Conservation (phyloP, 192 early-diverging fungal genomes). For the Coemansia sp. region DNA sequence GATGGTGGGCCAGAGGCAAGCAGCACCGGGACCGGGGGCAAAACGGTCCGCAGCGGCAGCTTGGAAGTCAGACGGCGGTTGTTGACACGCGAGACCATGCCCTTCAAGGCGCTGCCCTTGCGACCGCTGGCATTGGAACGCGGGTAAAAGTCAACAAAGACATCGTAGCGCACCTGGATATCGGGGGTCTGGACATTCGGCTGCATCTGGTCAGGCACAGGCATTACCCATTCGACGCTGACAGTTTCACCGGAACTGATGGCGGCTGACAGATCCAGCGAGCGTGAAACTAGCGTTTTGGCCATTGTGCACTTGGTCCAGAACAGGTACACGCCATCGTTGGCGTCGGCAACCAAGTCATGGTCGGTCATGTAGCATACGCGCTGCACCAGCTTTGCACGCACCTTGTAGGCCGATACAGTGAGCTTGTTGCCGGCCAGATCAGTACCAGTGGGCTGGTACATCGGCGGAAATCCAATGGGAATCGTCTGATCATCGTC, state of each 20-base stretch:
- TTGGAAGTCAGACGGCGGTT: background rate
- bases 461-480: background rate
- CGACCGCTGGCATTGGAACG: background rate
- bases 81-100: background rate
- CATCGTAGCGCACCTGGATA: conserved; percentile 26
- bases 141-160: conserved; percentile 21
- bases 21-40: background rate
- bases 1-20: background rate
- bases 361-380: conserved; percentile 21
- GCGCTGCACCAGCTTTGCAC: conserved; percentile 25
- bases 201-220: conserved; percentile 12
- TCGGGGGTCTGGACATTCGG: conserved; percentile 1
- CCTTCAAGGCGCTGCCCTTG: background rate
- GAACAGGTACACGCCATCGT: conserved; percentile 23
- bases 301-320: conserved; percentile 27
- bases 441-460: background rate
- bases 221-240: conserved; percentile 9
- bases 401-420: conserved; percentile 17
- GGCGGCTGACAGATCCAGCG: background rate
- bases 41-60: background rate
- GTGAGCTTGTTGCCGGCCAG: conserved; percentile 8
- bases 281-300: background rate
- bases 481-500: background rate
- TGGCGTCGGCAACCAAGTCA: conserved; percentile 13
- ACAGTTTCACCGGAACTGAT: background rate